These are phyloP conservation scores for Penicillium fuscoglaucum DNA, from an alignment of 2,329 filamentous ascomycete species.

Conservation along the genomic window DNA sequence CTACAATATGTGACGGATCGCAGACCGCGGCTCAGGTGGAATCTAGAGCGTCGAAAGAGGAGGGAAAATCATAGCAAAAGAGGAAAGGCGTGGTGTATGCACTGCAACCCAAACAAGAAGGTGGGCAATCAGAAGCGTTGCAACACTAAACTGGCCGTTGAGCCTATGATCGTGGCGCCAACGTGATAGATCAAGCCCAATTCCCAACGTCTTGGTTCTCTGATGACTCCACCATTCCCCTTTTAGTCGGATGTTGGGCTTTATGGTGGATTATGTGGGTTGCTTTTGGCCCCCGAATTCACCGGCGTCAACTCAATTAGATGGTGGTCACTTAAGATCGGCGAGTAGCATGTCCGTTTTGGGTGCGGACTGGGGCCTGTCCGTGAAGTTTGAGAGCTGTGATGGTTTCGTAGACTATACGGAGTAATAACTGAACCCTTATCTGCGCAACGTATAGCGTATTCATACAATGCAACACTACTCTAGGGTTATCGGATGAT, in stretches of 20 bases:
- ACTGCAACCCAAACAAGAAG: neutral
- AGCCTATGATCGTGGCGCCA: slow-evolving; percentile 6
- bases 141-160: slow-evolving; percentile 4
- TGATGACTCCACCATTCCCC: neutral
- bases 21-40: neutral
- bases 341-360: neutral
- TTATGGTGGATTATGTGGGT: neutral
- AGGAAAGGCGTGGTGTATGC: neutral
- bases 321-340: neutral
- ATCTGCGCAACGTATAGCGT: neutral
- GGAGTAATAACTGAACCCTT: neutral
- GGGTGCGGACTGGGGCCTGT: neutral
- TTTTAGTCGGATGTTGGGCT: neutral
- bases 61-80: neutral
- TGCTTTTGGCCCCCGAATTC: slow-evolving; percentile 5
- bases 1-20: neutral
- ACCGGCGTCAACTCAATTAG: slow-evolving; percentile 9
- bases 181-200: slow-evolving; percentile 11
- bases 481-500: neutral
- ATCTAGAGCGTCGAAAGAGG: neutral
- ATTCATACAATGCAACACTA: neutral
- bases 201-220: slow-evolving; percentile 2
- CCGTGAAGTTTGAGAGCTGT: neutral
- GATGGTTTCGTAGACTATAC: neutral
- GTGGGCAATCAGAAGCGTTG: slow-evolving; percentile 2